A percentile compares a stretch with the other conserved stretches of the same genome.
Conservation (phyloP, 495 filamentous ascomycete species). For the Tuber magnatum region DNA sequence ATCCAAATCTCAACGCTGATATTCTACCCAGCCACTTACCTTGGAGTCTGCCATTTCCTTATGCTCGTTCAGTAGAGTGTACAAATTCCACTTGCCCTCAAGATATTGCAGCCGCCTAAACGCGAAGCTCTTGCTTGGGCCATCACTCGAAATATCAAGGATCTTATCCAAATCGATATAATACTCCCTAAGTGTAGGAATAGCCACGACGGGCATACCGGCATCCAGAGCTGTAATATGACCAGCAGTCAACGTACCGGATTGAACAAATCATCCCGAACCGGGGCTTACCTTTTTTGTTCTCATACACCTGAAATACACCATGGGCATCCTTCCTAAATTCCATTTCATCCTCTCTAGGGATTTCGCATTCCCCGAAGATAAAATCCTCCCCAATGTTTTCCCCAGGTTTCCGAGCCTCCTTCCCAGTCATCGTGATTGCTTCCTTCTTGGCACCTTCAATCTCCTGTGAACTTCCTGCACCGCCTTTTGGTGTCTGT, state of each 20-base stretch:
- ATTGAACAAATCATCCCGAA: not conserved
- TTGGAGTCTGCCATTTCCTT: conserved; percentile 98
- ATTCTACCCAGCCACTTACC: conserved; percentile 23
- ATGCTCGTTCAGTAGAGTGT: conserved; percentile 86
- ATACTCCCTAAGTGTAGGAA: conserved; percentile 85
- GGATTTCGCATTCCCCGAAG: conserved; percentile 68
- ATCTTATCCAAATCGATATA: conserved; percentile 91
- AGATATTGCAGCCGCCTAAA: conserved; percentile 90
- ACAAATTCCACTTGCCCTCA: conserved; percentile 93
- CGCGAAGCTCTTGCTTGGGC: conserved; percentile 92
- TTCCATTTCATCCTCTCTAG: conserved; percentile 58
- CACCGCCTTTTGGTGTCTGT: conserved; percentile 9
- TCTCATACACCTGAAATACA: conserved; percentile 86
- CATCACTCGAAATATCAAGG: conserved; percentile 78
- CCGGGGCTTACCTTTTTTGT: conserved; percentile 38
- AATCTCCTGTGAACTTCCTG: conserved; percentile 26
- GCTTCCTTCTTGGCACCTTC: conserved; percentile 12
- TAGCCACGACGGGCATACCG: conserved; percentile 61
- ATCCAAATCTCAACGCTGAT: not conserved
- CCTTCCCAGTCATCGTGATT: conserved; percentile 23
- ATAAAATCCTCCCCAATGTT: conserved; percentile 89
- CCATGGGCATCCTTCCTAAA: conserved; percentile 74
- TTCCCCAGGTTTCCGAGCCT: conserved; percentile 75
- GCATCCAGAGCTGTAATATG: conserved; percentile 52
- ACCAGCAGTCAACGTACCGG: conserved; percentile 9